Percentiles rank a stretch among this genome's conserved stretches.
Evolutionary conservation across 2,329 filamentous ascomycete species (phyloP).

Genomic region (Epichloe uncinata): DNA sequence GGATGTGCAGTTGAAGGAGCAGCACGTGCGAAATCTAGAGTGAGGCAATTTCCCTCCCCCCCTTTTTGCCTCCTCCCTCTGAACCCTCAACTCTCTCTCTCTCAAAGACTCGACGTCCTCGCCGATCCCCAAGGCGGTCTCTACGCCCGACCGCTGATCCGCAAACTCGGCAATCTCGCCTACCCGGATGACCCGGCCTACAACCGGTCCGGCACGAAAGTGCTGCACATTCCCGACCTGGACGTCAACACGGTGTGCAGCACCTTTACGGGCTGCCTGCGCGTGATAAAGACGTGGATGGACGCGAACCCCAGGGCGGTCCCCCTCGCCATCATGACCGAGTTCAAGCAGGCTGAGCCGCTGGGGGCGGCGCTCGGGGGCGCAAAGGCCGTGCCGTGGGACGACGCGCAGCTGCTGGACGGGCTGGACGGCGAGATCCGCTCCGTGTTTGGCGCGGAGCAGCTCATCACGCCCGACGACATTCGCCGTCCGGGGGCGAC

Average conservation of each 20-base stretch:
- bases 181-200: conserved; percentile 25
- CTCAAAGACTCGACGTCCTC: conserved; percentile 26
- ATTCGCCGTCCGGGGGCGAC: conserved; percentile 26
- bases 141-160: conserved; percentile 31
- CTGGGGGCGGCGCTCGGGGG: conserved; percentile 15
- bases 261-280: conserved; percentile 31
- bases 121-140: conserved; percentile 34
- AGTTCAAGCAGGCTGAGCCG: conserved; percentile 28
- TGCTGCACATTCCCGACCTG: conserved; percentile 36
- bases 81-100: background rate
- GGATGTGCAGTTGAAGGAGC: conserved; percentile 29
- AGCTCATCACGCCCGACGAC: conserved; percentile 34
- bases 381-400: conserved; percentile 28
- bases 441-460: conserved; percentile 23
- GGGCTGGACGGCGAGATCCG: conserved; percentile 34
- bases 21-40: conserved; percentile 33
- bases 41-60: conserved; percentile 1
- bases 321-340: conserved; percentile 33
- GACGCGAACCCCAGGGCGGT: conserved; percentile 28
- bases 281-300: conserved; percentile 29
- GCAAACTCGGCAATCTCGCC: conserved; percentile 24
- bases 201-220: conserved; percentile 30
- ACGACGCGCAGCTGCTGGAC: conserved; percentile 25
- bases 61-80: background rate
- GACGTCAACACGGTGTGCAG: conserved; percentile 33